Conservation (phyloP, 805 yeast species). For the Pichia paraexigua region DNA sequence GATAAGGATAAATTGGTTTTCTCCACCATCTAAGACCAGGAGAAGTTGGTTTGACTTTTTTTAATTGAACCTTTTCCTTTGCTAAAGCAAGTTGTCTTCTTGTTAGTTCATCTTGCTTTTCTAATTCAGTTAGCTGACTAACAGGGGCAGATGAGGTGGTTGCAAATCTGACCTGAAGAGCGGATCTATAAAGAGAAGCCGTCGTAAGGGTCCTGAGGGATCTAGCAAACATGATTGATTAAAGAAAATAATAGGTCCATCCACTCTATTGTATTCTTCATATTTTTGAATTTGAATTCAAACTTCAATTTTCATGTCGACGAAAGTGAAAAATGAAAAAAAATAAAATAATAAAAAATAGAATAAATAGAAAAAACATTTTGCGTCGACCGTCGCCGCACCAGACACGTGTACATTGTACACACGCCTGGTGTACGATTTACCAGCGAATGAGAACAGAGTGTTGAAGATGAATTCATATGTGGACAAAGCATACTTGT, state of each 20-base stretch:
- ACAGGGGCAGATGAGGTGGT: slow-evolving; percentile 5
- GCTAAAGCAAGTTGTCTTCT: slow-evolving; percentile 67
- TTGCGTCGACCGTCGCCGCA: neutral
- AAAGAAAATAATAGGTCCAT: too few species aligned
- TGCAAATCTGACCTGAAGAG: slow-evolving; percentile 11
- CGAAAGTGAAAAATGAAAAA: neutral
- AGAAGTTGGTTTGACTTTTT: slow-evolving; percentile 68
- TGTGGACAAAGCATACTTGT: neutral
- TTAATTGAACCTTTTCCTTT: slow-evolving; percentile 62
- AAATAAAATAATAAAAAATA: neutral
- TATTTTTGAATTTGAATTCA: too few species aligned
- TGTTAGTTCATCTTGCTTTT: slow-evolving; percentile 65
- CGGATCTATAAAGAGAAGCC: neutral
- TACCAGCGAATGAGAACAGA: neutral
- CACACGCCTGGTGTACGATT: neutral
- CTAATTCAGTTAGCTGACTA: slow-evolving; percentile 58
- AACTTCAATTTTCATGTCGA: neutral
- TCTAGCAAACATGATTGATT: neutral
- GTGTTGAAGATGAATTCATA: neutral
- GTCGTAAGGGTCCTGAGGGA: neutral
- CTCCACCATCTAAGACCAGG: slow-evolving; percentile 88
- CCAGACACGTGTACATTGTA: neutral
- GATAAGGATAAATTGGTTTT: slow-evolving; percentile 77
- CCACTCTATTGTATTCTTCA: neutral
- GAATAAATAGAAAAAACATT: neutral